A percentile compares a stretch with the other conserved stretches of the same genome.
phyloP scores from a whole-genome alignment of 768 basidiomycete species.

The Arthromyces matolae region DNA sequence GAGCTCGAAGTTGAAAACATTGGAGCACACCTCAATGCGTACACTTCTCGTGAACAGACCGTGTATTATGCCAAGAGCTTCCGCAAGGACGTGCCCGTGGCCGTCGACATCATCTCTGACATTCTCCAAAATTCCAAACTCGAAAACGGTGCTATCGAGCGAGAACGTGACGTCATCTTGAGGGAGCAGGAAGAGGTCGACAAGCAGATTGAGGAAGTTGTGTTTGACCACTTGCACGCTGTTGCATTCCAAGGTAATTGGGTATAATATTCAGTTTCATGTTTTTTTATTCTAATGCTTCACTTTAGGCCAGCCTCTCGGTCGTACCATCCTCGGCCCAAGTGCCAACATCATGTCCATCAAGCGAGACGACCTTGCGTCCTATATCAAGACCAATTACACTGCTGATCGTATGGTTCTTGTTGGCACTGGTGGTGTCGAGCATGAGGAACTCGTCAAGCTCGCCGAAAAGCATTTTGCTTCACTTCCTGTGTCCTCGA shows the following conservation, averaged over 20 bases:
- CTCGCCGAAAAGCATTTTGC: slow-evolving; percentile 95
- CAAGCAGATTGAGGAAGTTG: slow-evolving; percentile 97
- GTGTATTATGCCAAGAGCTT: slow-evolving; percentile 99
- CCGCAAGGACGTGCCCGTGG: slow-evolving; percentile 85
- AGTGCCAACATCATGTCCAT: slow-evolving; percentile 96
- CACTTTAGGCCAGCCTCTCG: slow-evolving; percentile 80
- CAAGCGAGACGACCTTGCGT: slow-evolving; percentile 80
- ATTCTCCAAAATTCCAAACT: slow-evolving; percentile 97
- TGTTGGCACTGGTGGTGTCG: slow-evolving; percentile 93
- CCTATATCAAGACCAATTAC: slow-evolving; percentile 97
- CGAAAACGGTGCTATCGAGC: slow-evolving; percentile 81
- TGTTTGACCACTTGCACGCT: slow-evolving; percentile 96
- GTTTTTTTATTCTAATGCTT: slow-evolving; percentile 5
- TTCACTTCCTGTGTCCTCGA: slow-evolving; percentile 78
- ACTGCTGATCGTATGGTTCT: slow-evolving; percentile 99
- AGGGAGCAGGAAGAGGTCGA: slow-evolving; percentile 99
- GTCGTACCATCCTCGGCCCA: slow-evolving; percentile 95
- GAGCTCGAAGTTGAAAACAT: slow-evolving; percentile 98
- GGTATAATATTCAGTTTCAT: slow-evolving; percentile 11
- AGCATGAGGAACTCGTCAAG: slow-evolving; percentile 88
- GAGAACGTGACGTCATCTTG: slow-evolving; percentile 94
- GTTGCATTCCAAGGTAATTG: slow-evolving; percentile 91
- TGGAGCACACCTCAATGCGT: slow-evolving; percentile 95
- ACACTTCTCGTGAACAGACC: slow-evolving; percentile 98
- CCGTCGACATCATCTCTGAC: slow-evolving; percentile 97